Base-by-base conservation (phyloP, 176 grass and related monocot species). In the Elaeis guineensis region DNA sequence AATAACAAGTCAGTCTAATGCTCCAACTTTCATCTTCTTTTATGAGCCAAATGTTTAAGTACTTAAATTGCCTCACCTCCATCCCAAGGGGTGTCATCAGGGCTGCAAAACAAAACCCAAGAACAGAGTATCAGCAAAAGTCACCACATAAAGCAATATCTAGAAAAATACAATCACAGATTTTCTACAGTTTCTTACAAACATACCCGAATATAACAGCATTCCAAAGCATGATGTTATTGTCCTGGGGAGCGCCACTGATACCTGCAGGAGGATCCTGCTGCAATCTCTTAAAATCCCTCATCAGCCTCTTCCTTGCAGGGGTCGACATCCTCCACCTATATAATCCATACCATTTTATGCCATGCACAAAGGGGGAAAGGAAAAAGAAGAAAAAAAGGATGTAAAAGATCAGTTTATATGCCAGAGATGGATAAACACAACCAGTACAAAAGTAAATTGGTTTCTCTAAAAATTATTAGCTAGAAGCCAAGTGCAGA, bases 251-350 rank as follows among this genome's bases (percentile, higher is more conserved):
- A 29, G 90, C 90, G 19, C 82, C 90, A 54, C 90, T 95, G 57
- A 95, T 86, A 44, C 90, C 82, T 3, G 85, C 90, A 12, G 90
- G 85, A 69, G 90, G 82, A 30, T 95, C 90, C 85, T 86, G 85
- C 82, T 88, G 87, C 76, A 95, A 16, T 26, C 90, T 72, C 82
- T 95, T 95, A 75, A 95, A 95, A 70, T 95, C 90, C 66, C 82
- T 88, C 90, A 89, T 95, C 79, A 95, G 5, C 69, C 90, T 75
- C 72, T 95, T 95, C 79, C 90, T 95, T 6, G 90, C 77, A 24
- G 85, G 82, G 15, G 90, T 95, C 23, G 85, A 86, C 90, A 95
- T 95, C 64, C 58, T 73, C 61, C 44, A 44, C 65, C 64, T 69
- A 48, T 32, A 69, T 4, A 54, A 39, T 28, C 28, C 7, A 55